A percentile compares a stretch with the other conserved stretches of the same genome.
Conservation (phyloP, 306 rosid genomes). For the Morella rubra region DNA sequence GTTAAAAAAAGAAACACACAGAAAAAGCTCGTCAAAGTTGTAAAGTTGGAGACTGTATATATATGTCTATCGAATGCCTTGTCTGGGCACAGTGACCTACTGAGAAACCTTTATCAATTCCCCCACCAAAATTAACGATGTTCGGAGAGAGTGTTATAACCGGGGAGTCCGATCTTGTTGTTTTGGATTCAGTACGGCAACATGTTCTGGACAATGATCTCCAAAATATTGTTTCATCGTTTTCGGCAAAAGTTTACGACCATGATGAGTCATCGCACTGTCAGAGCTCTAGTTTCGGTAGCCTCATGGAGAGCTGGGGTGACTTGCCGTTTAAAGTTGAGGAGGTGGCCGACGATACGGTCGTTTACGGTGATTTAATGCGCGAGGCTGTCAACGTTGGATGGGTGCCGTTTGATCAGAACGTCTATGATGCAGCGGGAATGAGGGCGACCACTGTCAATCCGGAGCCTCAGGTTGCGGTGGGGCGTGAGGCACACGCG, state of each 20-base stretch:
- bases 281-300: slow-evolving; percentile 20
- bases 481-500: background rate
- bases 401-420: background rate
- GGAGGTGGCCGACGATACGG: slow-evolving; percentile 11
- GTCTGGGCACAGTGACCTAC: background rate
- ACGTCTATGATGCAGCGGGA: background rate
- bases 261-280: background rate
- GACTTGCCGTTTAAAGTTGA: slow-evolving; percentile 22
- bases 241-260: background rate
- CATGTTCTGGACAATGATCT: background rate
- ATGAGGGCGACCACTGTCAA: background rate
- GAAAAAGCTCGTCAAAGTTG: background rate
- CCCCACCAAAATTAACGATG: background rate
- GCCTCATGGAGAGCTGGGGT: slow-evolving; percentile 18
- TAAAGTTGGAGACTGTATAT: background rate
- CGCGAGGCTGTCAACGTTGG: background rate
- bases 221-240: background rate
- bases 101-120: background rate
- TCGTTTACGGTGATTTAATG: background rate
- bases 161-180: background rate
- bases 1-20: background rate
- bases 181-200: background rate
- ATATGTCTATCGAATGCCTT: background rate
- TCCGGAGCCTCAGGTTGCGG: background rate
- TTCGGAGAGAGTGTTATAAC: background rate